Evolutionary conservation across 176 grass and related monocot genomes (phyloP), one percentile per base, ranked within the genome.

Genomic region (Eragrostis nindensis): DNA sequence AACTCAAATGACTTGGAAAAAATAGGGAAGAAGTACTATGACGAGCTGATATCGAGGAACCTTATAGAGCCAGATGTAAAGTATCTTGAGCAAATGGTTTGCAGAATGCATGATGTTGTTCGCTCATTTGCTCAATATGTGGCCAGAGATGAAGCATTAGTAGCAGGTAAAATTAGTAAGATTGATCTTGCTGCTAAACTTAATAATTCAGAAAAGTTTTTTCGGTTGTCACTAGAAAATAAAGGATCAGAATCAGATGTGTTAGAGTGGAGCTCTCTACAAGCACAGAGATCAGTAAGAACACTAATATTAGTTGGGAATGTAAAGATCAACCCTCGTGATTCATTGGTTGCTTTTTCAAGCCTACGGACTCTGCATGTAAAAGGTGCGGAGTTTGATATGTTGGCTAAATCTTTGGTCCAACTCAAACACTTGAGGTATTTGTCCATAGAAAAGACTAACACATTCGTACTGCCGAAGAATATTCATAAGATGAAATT

Each of bases 341-440:
- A 74, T 57, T 68, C 64, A 0, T 17, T 61, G 3, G n/a, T 7
- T 32, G 0, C 3, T 6, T 68, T 76, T 69, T 4, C 73, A 61
- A 25, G 41, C 0, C 13, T 90, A 36, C 27, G 83, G 0, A 82
- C 49, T 2, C 15, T 90, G 24, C n/a, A 70, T 50, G 14, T 86
- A 15, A 0, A 16, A 10, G 3, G 4, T 38, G n/a, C 47, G 15
- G 1, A 80, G 2, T 14, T 72, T 26, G 43, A 32, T 10, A 2
- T 0, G 1, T 66, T 91, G 16, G 8, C 32, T 63, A 17, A 48
- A 42, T 80, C 50, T 13, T 8, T 87, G 5, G 24, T 26, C 41
- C 4, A 66, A 46, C 76, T 91, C 22, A 80, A 87, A 42, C 84
- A 84, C 48, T 17, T 91, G n/a, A 87, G 76, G 29, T 86, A 84